Percentiles rank a stretch among this genome's conserved stretches.
Conservation (phyloP, 176 grass and related monocot species). For the Melocanna baccifera region DNA sequence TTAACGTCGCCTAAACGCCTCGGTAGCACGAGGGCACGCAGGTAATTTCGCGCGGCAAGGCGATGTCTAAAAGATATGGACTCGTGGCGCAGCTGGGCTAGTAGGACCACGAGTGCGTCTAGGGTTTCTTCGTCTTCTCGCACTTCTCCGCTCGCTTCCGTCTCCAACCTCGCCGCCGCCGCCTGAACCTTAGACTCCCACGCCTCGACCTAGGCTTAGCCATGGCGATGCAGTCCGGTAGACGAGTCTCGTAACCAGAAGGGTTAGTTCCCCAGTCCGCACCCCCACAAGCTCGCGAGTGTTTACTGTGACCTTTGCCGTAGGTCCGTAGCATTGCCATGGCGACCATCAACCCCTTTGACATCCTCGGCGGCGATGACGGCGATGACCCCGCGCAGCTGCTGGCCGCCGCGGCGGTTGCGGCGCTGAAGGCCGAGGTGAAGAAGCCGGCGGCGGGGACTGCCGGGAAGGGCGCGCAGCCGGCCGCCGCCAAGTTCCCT, state of each 20-base stretch:
- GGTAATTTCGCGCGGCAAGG: background rate
- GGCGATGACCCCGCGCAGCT: constrained; percentile 75
- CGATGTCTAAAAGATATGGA: constrained; percentile 21
- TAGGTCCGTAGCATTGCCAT: constrained; percentile 24
- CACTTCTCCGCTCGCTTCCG: background rate
- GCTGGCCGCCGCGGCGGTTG: constrained; percentile 44
- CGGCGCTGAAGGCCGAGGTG: constrained; percentile 56
- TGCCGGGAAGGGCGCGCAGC: constrained; percentile 36
- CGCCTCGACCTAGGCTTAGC: background rate
- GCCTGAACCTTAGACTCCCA: background rate
- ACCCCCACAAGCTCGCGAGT: constrained; percentile 11
- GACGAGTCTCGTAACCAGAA: constrained; percentile 31
- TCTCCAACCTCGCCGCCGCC: constrained; percentile 7
- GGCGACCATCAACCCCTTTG: constrained; percentile 78
- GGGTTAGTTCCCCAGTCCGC: constrained; percentile 36
- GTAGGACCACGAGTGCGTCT: constrained; percentile 41
- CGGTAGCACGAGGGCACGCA: background rate
- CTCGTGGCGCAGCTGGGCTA: background rate
- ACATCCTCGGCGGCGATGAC: constrained; percentile 67
- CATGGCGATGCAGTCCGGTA: constrained; percentile 46
- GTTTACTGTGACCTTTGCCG: constrained; percentile 5
- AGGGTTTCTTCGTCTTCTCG: constrained; percentile 58
- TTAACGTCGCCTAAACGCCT: background rate
- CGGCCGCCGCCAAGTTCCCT: constrained; percentile 51
- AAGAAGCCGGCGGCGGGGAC: constrained; percentile 42